Percentiles rank a stretch among this genome's conserved stretches.
phyloP scores from a whole-genome alignment of 176 grass and related monocot genomes.

The Juncus effusus region DNA sequence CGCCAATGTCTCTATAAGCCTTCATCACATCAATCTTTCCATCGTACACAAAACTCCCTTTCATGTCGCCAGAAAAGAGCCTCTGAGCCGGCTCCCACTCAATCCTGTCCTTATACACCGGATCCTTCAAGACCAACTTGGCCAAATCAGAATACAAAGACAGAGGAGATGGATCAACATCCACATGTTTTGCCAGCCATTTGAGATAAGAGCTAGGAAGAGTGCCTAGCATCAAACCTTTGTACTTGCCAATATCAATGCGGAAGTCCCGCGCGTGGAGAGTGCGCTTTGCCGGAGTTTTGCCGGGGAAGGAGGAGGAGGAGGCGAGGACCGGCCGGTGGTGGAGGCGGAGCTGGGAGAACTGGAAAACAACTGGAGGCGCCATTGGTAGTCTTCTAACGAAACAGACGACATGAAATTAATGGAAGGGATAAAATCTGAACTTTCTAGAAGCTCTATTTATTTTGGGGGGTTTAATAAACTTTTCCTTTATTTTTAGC shows the following conservation, averaged over 20 bases:
- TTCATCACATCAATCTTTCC: background rate
- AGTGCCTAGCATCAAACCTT: slow-evolving; percentile 20
- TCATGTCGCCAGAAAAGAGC: slow-evolving; percentile 1
- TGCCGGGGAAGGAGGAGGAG: background rate
- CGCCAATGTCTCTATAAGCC: slow-evolving; percentile 20
- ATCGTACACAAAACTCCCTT: background rate
- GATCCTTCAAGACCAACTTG: slow-evolving; percentile 11
- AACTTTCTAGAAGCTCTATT: too few species aligned
- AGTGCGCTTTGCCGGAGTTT: background rate
- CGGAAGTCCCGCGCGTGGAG: slow-evolving; percentile 2
- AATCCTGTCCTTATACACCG: slow-evolving; percentile 16
- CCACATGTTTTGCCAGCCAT: background rate
- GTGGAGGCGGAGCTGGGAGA: slow-evolving; percentile 7
- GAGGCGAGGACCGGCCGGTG: background rate
- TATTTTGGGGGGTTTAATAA: too few species aligned
- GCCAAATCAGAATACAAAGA: background rate
- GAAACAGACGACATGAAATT: background rate
- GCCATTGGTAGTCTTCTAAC: background rate
- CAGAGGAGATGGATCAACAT: background rate
- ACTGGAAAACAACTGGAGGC: background rate
- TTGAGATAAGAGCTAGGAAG: slow-evolving; percentile 22
- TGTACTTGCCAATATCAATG: slow-evolving; percentile 12
- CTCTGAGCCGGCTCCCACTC: slow-evolving; percentile 11
- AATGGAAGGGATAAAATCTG: background rate
- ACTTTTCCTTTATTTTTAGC: too few species aligned